Percentiles rank a stretch among this genome's conserved stretches.
These are phyloP conservation scores for Aurinia saxatilis DNA, from an alignment of 345 rosid genomes.

Conservation along the genomic window DNA sequence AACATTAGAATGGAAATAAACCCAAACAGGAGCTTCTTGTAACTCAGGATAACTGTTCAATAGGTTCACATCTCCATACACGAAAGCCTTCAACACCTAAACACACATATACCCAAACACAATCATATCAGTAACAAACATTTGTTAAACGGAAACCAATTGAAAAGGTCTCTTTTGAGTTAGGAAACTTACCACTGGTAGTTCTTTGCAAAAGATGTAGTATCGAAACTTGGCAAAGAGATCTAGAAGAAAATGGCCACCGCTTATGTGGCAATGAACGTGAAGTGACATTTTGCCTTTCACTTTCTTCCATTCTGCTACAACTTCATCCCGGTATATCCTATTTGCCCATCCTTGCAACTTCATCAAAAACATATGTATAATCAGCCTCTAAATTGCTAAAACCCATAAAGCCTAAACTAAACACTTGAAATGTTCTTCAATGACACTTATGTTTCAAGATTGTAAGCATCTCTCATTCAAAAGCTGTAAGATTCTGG, in stretches of 20 bases:
- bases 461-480: not conserved
- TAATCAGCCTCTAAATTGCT: not conserved
- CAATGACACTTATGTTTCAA: not conserved
- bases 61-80: constrained; percentile 79
- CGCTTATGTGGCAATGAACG: constrained; percentile 96
- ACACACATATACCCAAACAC: not conserved
- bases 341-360: constrained; percentile 92
- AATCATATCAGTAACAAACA: not conserved
- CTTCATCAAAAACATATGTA: constrained; percentile 31
- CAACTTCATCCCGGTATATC: constrained; percentile 87
- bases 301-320: constrained; percentile 98
- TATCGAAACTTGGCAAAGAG: constrained; percentile 62
- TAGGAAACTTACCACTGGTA: constrained; percentile 63
- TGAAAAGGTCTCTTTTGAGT: not conserved
- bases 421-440: not conserved
- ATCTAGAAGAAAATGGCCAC: constrained; percentile 84
- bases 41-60: constrained; percentile 71
- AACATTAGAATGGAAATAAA: constrained; percentile 80
- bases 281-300: constrained; percentile 91
- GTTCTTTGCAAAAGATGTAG: constrained; percentile 87
- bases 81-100: constrained; percentile 81
- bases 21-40: constrained; percentile 82
- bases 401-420: not conserved
- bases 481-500: not conserved
- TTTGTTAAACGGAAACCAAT: not conserved